Conservation (phyloP, 2,329 filamentous ascomycete species). For the Fusarium zealandicum region DNA sequence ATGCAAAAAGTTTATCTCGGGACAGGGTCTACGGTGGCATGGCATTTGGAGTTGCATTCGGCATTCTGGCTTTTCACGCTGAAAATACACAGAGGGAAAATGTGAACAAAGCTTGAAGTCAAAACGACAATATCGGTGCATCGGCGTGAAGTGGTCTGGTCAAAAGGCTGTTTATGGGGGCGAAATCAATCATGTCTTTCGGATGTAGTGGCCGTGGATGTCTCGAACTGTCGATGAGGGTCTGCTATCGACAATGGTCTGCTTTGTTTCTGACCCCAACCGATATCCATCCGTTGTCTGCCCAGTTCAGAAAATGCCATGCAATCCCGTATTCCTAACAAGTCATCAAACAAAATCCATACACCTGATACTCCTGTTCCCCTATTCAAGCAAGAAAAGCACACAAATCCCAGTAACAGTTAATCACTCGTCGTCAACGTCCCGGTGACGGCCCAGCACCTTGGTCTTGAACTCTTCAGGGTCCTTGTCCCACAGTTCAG, state of each 20-base stretch:
- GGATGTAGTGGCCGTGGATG: conserved; percentile 34
- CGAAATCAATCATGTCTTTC: conserved; percentile 34
- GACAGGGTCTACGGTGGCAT: conserved; percentile 54
- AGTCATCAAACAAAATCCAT: conserved; percentile 42
- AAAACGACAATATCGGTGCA: conserved; percentile 39
- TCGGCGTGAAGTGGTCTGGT: conserved; percentile 40
- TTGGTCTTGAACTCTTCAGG: conserved; percentile 85
- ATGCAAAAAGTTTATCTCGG: conserved; percentile 49
- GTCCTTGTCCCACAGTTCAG: conserved; percentile 93
- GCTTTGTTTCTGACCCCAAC: conserved; percentile 34
- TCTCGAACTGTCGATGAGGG: conserved; percentile 38
- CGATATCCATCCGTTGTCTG: conserved; percentile 29
- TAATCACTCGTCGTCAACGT: conserved; percentile 68
- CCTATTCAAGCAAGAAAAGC: conserved; percentile 41
- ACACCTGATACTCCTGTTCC: conserved; percentile 54
- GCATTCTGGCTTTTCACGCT: conserved; percentile 54
- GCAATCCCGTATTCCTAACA: conserved; percentile 46
- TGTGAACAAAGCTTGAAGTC: conserved; percentile 47
- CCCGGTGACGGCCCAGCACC: conserved; percentile 67
- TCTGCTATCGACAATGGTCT: conserved; percentile 40
- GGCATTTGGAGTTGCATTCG: conserved; percentile 57
- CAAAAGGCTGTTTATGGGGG: conserved; percentile 30
- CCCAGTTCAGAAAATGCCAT: conserved; percentile 39
- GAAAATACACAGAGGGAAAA: conserved; percentile 49
- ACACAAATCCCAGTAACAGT: conserved; percentile 12